Evolutionary conservation across 2,329 filamentous ascomycete species (phyloP), one percentile per base, ranked within the genome.

Genomic region (Neopestalotiopsis sp.): DNA sequence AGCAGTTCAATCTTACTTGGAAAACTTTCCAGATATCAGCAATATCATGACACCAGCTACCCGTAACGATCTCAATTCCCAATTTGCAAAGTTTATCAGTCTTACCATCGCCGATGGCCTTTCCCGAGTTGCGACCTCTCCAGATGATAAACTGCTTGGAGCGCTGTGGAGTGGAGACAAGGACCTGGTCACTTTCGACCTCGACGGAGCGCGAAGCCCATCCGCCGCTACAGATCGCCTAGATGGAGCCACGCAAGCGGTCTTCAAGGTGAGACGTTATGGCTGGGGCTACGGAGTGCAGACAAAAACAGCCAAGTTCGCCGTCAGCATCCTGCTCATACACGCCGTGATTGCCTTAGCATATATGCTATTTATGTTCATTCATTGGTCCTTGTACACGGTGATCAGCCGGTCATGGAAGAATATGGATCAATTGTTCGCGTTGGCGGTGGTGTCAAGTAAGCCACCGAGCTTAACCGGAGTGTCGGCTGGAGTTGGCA

Each of bases 371-470:
- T 60, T 17, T 1, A 9, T 12, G 1, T 2, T 67, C 4, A 17
- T 17, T 1, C 57, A 42, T 20, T 61, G 52, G 65, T 20, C 1
- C 9, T 0, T 42, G 1, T 30, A 38, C 2, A 17, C 34, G 3
- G 60, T 56, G 65, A 42, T 20, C 32, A 67, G 65, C 65, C 28
- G 57, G 14, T 32, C 65, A 1, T 67, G 65, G 65, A 52, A 17
- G 14, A 38, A 61, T n/a, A 28, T 67, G n/a, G 65, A 56, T 2
- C 52, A 67, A 32, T 10, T 67, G 0, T 20, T 67, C 13, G 65
- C 65, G 2, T 9, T 67, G 52, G 65, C 65, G 0, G 30, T 61
- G 34, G 30, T 67, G 0, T 67, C 65, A 1, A 59, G 56, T 3
- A 13, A 67, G 10, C 52, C 65, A 2, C 45, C 4, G 1, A 49